Base-by-base conservation (phyloP, 2,329 filamentous ascomycete species). In the Albophoma yamanashiensis region DNA sequence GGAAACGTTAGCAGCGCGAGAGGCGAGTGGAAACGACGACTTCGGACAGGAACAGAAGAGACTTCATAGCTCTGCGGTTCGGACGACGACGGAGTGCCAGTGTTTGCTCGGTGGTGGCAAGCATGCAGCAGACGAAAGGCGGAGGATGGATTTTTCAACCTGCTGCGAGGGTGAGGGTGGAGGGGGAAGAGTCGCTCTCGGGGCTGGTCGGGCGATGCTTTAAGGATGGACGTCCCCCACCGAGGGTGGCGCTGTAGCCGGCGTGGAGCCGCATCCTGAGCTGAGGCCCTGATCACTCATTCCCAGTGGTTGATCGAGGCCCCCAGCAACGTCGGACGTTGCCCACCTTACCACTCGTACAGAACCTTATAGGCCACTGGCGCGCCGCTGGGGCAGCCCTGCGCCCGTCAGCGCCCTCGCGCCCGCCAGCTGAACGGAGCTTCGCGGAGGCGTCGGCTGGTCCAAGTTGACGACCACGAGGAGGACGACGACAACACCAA, bases 1-100 rank as follows among this genome's bases (percentile, higher is more conserved):
- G 31, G 58, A 20, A 55, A 62, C 63, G 66, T 67, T 66, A 67
- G 64, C 60, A 64, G 56, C 57, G 56, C n/a, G 60, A 57, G 55
- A 47, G 55, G 22, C 34, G 47, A 31, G 59, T 40, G 42, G 40
- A 36, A 34, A 58, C 39, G 50, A 38, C 55, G 38, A 60, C 50
- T 7, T 50, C 52, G 31, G 61, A 47, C 42, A 59, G 59, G 27
- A 56, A 47, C 17, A 40, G 43, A 38, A 60, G 25, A 31, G 42
- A 58, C 42, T 50, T 58, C 64, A 64, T 63, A 55, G 55, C 58
- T 55, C 38, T 43, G 43, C 25, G 27, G 2, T 4, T 31, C 50
- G 22, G 55, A 27, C 55, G 55, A 25, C 38, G 38, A 27, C 12
- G 55, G 47, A 34, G 9, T 14, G 47, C 1, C 12, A 4, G 6